Evolutionary conservation across 139 green algal species (phyloP).

Genomic region (Tetraselmis striata): DNA sequence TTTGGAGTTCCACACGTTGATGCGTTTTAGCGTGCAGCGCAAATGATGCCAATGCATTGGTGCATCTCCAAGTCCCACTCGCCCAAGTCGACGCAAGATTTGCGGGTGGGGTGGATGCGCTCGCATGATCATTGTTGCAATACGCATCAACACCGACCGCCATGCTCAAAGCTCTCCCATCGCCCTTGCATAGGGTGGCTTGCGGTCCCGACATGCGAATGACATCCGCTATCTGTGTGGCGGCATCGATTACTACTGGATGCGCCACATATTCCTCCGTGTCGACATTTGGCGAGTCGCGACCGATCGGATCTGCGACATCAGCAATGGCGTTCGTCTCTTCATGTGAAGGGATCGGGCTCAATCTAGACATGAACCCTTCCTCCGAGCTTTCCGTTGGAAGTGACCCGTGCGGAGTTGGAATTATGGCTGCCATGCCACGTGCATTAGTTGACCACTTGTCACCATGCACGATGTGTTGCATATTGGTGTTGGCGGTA

Average conservation of each 20-base stretch:
- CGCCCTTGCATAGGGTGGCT: no score
- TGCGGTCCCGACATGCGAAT: no score
- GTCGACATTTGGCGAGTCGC: not conserved
- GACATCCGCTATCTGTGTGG: not conserved
- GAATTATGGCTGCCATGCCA: not conserved
- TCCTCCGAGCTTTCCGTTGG: not conserved
- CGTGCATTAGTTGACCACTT: not conserved
- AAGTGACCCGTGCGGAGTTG: not conserved
- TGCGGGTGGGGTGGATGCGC: no score
- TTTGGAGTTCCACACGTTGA: no score
- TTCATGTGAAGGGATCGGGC: not conserved
- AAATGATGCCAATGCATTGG: no score
- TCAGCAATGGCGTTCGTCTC: not conserved
- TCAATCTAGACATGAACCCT: not conserved
- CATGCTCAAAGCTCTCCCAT: no score
- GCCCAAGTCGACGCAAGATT: no score
- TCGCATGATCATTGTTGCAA: no score
- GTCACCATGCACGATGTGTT: not conserved
- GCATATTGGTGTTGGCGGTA: not conserved
- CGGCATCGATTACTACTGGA: not conserved
- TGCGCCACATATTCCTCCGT: no score
- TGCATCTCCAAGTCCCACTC: no score
- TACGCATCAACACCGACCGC: no score
- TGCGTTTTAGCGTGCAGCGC: no score
- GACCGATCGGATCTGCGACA: not conserved